A percentile compares a stretch with the other conserved stretches of the same genome.
Evolutionary conservation across 202 grass and related monocot species (phyloP).

Genomic region (Zoysia matrella): DNA sequence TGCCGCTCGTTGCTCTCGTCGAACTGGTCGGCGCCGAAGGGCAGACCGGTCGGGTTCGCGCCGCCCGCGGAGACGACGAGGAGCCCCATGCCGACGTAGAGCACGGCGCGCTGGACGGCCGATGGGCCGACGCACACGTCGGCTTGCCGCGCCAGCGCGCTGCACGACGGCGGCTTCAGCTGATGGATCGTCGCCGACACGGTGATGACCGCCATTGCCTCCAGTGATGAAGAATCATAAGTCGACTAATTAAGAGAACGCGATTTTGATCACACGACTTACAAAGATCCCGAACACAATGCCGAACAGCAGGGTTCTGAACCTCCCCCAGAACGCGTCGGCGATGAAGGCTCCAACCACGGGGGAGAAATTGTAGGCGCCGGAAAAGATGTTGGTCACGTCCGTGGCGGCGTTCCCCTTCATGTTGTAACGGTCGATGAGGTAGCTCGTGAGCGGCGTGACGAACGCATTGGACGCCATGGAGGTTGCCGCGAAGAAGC

Average conservation of each 20-base stretch:
- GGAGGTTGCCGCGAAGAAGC: constrained; percentile 6
- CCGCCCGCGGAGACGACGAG: constrained; percentile 29
- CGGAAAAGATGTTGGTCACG: constrained; percentile 48
- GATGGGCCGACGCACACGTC: constrained; percentile 36
- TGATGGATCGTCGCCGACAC: constrained; percentile 28
- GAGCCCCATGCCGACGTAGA: constrained; percentile 46
- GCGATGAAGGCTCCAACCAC: constrained; percentile 54
- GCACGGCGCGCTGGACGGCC: constrained; percentile 32
- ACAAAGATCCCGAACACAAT: not conserved
- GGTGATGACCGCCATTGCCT: constrained; percentile 53
- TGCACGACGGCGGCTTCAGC: constrained; percentile 45
- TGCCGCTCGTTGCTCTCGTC: constrained; percentile 38
- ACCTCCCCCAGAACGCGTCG: constrained; percentile 56
- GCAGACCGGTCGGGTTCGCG: constrained; percentile 34
- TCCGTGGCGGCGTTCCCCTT: constrained; percentile 20
- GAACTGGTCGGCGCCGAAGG: constrained; percentile 64
- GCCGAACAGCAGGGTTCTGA: constrained; percentile 41
- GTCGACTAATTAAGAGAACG: not conserved
- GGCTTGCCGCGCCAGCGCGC: constrained; percentile 7
- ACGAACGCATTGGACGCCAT: constrained; percentile 30
- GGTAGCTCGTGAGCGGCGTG: constrained; percentile 18
- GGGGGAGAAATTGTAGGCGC: constrained; percentile 42
- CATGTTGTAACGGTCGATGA: constrained; percentile 50
- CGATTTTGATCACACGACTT: not conserved
- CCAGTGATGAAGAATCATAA: too few species aligned